Evolutionary conservation across 164 flowering plant species (phyloP).

Genomic region (Stephania yunnanensis): DNA sequence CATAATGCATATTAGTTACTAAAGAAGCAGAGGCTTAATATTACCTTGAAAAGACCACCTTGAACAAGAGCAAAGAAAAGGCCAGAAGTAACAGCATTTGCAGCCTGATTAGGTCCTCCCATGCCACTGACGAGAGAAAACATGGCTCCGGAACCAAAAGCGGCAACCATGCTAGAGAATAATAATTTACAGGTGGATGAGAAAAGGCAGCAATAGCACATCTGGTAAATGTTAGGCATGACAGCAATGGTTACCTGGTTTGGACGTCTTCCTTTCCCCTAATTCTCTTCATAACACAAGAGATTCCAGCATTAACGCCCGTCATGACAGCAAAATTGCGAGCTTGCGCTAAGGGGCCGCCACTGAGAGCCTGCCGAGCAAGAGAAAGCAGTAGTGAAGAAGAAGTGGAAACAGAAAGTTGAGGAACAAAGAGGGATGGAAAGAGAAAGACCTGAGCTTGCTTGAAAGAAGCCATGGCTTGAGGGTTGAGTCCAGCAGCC

Average conservation of each 20-base stretch:
- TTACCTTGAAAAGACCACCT: constrained; percentile 85
- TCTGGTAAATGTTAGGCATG: not conserved
- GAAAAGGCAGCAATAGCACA: not conserved
- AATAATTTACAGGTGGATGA: not conserved
- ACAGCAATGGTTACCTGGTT: constrained; percentile 46
- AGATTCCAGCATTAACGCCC: constrained; percentile 87
- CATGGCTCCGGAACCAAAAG: constrained; percentile 95
- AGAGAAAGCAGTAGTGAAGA: not conserved
- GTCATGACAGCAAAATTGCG: constrained; percentile 98
- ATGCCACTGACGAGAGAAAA: constrained; percentile 88
- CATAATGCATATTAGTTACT: too few relatives aligned
- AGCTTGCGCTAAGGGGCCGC: constrained; percentile 89
- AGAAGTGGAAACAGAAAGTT: not conserved
- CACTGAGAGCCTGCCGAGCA: constrained; percentile 64
- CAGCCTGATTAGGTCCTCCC: constrained; percentile 78
- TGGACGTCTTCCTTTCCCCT: constrained; percentile 94
- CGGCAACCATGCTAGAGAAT: constrained; percentile 84
- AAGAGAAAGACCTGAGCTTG: constrained; percentile 72
- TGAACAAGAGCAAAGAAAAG: constrained; percentile 85
- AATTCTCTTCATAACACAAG: constrained; percentile 80
- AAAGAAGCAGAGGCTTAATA: not conserved
- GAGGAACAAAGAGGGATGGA: not conserved
- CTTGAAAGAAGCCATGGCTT: constrained; percentile 76
- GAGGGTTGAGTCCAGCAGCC: constrained; percentile 48
- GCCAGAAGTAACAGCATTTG: constrained; percentile 72